phyloP scores from a whole-genome alignment of 192 early-diverging fungal species.

The Gamsiella multidivaricata region DNA sequence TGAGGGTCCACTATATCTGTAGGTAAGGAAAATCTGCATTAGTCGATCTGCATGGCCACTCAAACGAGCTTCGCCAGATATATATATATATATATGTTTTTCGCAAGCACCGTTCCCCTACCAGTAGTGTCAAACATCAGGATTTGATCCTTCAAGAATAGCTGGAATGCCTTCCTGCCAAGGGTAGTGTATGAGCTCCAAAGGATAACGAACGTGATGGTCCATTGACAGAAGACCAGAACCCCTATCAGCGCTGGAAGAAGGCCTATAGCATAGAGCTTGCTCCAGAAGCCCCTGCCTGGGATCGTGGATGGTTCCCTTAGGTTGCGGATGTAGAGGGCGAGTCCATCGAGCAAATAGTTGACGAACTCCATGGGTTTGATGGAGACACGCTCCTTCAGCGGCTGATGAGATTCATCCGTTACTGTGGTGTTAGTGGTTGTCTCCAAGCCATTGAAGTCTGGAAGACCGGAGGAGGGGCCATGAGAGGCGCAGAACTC shows the following conservation, averaged over 20 bases:
- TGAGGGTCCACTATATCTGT: conserved; percentile 32
- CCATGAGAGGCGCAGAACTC: conserved; percentile 18
- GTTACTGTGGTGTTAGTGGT: not conserved
- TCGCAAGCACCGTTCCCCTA: not conserved
- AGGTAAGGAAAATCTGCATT: not conserved
- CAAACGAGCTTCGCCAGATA: not conserved
- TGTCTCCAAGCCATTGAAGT: not conserved
- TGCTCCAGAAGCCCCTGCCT: conserved; percentile 17
- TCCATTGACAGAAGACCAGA: conserved; percentile 20
- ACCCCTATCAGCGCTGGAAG: conserved; percentile 11
- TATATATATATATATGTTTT: not conserved
- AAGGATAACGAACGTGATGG: conserved; percentile 6
- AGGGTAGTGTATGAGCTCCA: conserved; percentile 22
- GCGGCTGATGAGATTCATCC: not conserved
- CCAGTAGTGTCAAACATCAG: conserved; percentile 30
- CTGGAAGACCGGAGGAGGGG: not conserved
- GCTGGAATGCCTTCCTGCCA: conserved; percentile 12
- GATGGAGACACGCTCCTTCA: conserved; percentile 15
- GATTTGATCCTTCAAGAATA: conserved; percentile 33
- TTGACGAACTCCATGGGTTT: conserved; percentile 19
- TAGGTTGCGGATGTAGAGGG: not conserved
- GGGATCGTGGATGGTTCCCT: conserved; percentile 25
- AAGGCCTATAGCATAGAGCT: conserved; percentile 16
- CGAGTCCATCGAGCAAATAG: conserved; percentile 7
- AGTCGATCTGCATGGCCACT: not conserved